Percentiles rank a stretch among this genome's conserved stretches.
phyloP scores from a whole-genome alignment of 306 rosid genomes.

The Quercus gilva region DNA sequence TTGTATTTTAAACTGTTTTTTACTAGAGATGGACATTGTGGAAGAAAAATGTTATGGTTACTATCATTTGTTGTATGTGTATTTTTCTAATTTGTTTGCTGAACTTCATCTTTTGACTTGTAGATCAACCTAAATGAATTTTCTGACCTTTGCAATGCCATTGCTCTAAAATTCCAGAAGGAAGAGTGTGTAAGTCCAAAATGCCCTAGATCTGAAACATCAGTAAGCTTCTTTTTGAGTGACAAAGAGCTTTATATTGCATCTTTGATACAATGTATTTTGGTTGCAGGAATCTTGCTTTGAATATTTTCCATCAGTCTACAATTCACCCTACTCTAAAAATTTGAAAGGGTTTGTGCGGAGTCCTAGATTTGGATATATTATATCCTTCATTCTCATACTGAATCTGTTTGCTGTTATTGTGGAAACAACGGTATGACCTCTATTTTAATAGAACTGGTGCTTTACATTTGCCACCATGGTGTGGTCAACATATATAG shows the following conservation, averaged over 20 bases:
- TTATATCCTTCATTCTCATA: constrained; percentile 73
- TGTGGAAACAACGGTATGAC: constrained; percentile 90
- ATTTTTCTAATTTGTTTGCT: constrained; percentile 12
- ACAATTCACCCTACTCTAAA: constrained; percentile 51
- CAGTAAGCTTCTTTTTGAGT: constrained; percentile 19
- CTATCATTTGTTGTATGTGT: not conserved
- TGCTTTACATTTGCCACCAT: constrained; percentile 1
- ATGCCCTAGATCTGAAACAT: constrained; percentile 10
- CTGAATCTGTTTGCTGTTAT: constrained; percentile 77
- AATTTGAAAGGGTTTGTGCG: constrained; percentile 68
- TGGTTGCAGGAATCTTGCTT: constrained; percentile 78
- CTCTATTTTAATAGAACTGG: constrained; percentile 11
- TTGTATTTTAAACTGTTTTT: no score
- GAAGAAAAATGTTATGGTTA: not conserved
- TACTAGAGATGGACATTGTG: not conserved
- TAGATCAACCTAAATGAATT: constrained; percentile 87
- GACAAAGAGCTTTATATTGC: constrained; percentile 22
- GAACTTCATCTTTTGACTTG: constrained; percentile 21
- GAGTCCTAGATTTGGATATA: constrained; percentile 78
- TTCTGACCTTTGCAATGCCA: constrained; percentile 92
- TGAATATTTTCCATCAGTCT: constrained; percentile 51
- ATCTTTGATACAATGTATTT: constrained; percentile 25
- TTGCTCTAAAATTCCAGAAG: constrained; percentile 77
- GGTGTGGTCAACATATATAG: constrained; percentile 4
- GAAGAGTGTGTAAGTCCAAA: constrained; percentile 69